Conservation (phyloP, 768 basidiomycete species). For the Trametes sanguinea region DNA sequence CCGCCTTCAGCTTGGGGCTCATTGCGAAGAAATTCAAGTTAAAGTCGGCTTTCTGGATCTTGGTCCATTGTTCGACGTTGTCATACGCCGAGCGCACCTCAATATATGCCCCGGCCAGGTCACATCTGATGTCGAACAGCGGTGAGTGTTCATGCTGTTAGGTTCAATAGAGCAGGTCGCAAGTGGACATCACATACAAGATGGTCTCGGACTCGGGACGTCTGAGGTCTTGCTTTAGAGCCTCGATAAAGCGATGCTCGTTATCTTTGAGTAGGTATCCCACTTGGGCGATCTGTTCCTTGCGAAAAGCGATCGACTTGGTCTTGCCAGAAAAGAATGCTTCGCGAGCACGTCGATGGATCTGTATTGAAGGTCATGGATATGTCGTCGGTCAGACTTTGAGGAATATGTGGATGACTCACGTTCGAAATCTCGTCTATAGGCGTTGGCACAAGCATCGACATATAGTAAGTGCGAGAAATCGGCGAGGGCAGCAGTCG, state of each 20-base stretch:
- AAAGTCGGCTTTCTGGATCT: conserved; percentile 58
- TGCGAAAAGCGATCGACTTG: conserved; percentile 63
- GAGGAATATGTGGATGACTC: not conserved
- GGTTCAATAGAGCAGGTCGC: not conserved
- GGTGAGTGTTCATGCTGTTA: not conserved
- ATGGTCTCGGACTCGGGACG: conserved; percentile 59
- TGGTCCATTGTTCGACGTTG: conserved; percentile 72
- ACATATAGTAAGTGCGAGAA: too few species aligned
- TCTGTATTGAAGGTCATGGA: conserved; percentile 38
- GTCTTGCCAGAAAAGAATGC: conserved; percentile 69
- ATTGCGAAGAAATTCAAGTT: conserved; percentile 58
- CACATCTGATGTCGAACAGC: conserved; percentile 46
- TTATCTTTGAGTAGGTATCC: conserved; percentile 78
- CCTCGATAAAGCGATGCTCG: conserved; percentile 53
- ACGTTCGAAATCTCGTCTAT: conserved; percentile 32
- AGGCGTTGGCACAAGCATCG: not conserved
- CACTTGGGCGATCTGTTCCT: conserved; percentile 71
- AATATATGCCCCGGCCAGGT: conserved; percentile 52
- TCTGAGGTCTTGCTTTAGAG: conserved; percentile 63
- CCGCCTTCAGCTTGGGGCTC: conserved; percentile 65
- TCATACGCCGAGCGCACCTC: conserved; percentile 56
- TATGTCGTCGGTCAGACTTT: too few species aligned
- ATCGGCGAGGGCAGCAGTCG: too few species aligned
- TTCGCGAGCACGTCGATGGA: conserved; percentile 52
- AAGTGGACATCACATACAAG: conserved; percentile 40